Conservation (phyloP, 2,329 filamentous ascomycete species). For the Capronia coronata region DNA sequence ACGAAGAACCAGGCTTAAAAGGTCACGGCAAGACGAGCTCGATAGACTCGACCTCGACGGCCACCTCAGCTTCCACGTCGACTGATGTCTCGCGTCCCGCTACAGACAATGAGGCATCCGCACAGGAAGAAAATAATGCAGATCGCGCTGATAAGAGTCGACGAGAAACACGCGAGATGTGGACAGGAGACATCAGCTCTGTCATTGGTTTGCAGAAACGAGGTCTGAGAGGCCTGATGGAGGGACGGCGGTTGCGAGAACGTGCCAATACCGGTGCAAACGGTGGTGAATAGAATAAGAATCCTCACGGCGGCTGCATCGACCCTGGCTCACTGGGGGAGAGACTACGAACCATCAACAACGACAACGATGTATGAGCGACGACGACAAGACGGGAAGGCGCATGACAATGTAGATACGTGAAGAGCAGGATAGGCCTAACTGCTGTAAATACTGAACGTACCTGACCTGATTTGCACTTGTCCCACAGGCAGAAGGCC, state of each 20-base stretch:
- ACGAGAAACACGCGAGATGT: conserved; percentile 53
- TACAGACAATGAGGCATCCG: conserved; percentile 21
- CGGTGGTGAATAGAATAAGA: conserved; percentile 12
- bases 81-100: conserved; percentile 25
- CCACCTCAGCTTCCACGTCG: conserved; percentile 24
- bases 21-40: conserved; percentile 27
- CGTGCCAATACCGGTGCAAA: conserved; percentile 24
- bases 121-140: conserved; percentile 13
- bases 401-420: no score
- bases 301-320: neutral
- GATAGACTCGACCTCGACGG: conserved; percentile 24
- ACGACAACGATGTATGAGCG: no score
- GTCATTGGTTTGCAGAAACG: conserved; percentile 95
- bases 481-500: no score
- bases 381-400: no score
- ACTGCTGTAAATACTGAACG: no score
- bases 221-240: conserved; percentile 86
- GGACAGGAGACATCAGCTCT: conserved; percentile 66
- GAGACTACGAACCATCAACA: no score
- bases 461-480: no score
- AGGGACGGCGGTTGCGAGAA: conserved; percentile 78
- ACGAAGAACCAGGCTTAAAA: conserved; percentile 14
- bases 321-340: neutral
- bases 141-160: conserved; percentile 5
- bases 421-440: no score